phyloP scores from a whole-genome alignment of 345 rosid genomes.

The Eucalyptus virginea region DNA sequence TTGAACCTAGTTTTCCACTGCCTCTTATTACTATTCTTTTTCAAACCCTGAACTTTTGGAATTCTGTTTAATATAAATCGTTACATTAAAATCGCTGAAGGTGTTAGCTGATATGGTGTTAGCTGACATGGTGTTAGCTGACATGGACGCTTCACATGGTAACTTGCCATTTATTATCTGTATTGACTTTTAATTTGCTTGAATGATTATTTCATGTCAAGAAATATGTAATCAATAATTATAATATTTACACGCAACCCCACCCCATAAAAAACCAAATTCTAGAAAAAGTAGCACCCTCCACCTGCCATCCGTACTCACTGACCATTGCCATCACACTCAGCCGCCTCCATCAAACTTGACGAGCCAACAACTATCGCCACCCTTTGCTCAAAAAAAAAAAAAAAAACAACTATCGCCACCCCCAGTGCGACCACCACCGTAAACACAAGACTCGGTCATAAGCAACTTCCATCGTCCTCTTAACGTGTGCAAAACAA shows the following conservation, averaged over 20 bases:
- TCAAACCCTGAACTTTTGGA: neutral
- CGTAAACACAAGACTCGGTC: too few species aligned
- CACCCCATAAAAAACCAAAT: too few species aligned
- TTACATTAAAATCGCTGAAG: neutral
- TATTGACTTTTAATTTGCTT: neutral
- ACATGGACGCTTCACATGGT: neutral
- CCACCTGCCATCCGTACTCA: too few species aligned
- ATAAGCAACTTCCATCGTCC: too few species aligned
- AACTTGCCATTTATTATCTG: neutral
- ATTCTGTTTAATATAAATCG: neutral
- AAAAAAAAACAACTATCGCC: too few species aligned
- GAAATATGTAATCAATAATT: neutral
- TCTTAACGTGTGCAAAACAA: too few species aligned
- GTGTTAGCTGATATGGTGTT: neutral
- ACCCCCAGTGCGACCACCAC: too few species aligned
- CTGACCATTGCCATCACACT: too few species aligned
- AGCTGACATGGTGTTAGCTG: neutral
- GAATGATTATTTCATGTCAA: neutral
- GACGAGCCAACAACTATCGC: too few species aligned
- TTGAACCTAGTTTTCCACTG: neutral
- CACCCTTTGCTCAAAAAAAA: too few species aligned
- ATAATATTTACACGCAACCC: neutral
- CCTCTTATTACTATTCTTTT: neutral
- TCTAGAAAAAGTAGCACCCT: too few species aligned
- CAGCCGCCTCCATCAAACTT: too few species aligned